phyloP scores from a whole-genome alignment of 2,329 filamentous ascomycete species.

The Periconia sp. region DNA sequence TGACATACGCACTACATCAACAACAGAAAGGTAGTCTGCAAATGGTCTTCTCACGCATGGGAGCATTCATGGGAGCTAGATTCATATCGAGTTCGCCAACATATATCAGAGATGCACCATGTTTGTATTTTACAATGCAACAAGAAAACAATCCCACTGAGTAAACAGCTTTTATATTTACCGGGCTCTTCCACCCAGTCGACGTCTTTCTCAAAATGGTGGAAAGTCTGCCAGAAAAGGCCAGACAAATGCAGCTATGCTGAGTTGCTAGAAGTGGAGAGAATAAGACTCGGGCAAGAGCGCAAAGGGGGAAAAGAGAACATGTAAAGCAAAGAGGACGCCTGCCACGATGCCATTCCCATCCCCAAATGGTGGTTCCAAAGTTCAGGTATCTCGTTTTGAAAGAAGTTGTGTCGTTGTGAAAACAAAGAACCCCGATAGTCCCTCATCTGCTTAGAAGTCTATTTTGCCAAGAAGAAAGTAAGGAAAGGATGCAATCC shows the following conservation, averaged over 20 bases:
- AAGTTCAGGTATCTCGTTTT: constrained; percentile 35
- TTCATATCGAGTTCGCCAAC: background rate
- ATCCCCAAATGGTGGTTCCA: constrained; percentile 16
- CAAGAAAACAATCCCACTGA: constrained; percentile 9
- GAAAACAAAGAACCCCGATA: constrained; percentile 29
- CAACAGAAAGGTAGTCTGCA: no score
- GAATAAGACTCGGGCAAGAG: no score
- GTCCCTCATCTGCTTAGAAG: constrained; percentile 23
- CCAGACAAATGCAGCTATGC: constrained; percentile 36
- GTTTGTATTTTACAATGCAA: constrained; percentile 16
- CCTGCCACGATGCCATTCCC: constrained; percentile 36
- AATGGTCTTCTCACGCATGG: no score
- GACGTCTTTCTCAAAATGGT: background rate
- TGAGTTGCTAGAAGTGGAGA: constrained; percentile 19
- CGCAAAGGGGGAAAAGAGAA: no score
- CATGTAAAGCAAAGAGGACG: constrained; percentile 36
- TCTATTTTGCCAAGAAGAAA: constrained; percentile 32
- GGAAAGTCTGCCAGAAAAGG: constrained; percentile 8
- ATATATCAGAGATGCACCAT: no score
- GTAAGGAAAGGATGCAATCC: constrained; percentile 23
- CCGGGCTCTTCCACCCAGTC: constrained; percentile 6
- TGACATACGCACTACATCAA: no score
- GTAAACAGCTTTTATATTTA: constrained; percentile 26
- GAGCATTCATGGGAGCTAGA: no score
- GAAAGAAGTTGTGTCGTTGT: no score